Percentiles rank a stretch among this genome's conserved stretches.
Evolutionary conservation across 148 eudicot species (phyloP).

Genomic region (Diospyros kaki): DNA sequence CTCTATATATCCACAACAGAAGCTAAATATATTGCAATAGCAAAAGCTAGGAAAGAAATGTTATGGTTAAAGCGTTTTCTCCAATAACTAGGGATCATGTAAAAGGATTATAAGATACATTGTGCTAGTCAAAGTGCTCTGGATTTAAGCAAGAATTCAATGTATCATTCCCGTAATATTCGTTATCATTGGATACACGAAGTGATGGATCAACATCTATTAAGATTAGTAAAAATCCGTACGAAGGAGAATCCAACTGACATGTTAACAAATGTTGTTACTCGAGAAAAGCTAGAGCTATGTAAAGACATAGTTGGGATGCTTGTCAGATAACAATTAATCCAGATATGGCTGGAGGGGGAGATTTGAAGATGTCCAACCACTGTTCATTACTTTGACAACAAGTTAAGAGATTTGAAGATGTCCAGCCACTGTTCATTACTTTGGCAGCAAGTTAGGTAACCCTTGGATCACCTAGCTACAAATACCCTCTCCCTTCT

Average conservation of each 20-base stretch:
- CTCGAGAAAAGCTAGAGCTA: not conserved
- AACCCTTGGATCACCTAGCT: no score
- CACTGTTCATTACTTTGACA: no score
- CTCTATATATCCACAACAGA: not conserved
- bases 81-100: not conserved
- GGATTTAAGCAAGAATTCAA: not conserved
- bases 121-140: no score
- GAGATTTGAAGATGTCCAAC: no score
- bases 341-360: no score
- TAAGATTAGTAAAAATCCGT: not conserved
- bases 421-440: no score
- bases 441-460: no score
- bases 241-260: not conserved
- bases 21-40: not conserved
- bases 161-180: not conserved
- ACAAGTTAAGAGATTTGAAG: no score
- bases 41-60: not conserved
- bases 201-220: not conserved
- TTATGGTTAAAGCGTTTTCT: not conserved
- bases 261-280: not conserved
- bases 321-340: not conserved
- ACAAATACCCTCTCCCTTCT: no score
- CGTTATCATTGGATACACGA: not conserved
- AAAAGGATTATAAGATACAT: not conserved
- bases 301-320: not conserved